Percentiles rank a stretch among this genome's conserved stretches.
These are phyloP conservation scores for Amanita muscaria DNA, from an alignment of 768 basidiomycete genomes.

Conservation along the genomic window DNA sequence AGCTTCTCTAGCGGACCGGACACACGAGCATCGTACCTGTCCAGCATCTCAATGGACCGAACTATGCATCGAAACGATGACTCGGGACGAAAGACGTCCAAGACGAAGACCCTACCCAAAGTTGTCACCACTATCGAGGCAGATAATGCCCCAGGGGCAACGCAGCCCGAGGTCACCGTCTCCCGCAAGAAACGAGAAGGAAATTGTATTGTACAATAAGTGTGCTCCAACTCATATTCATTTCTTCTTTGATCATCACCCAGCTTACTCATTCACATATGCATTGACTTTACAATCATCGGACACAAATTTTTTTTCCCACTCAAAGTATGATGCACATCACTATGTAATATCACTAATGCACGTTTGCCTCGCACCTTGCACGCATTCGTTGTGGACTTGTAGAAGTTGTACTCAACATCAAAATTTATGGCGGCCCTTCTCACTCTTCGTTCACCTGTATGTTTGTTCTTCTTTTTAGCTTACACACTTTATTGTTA, in stretches of 20 bases:
- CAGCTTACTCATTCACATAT: neutral
- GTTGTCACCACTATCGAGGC: neutral
- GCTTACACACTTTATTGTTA: slow-evolving; percentile 8
- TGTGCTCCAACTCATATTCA: slow-evolving; percentile 7
- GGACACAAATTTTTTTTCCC: too few species aligned
- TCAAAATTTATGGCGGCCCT: too few species aligned
- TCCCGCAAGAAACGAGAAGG: slow-evolving; percentile 31
- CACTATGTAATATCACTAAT: neutral
- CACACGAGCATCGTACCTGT: slow-evolving; percentile 11
- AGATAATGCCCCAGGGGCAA: slow-evolving; percentile 26
- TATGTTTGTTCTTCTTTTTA: too few species aligned
- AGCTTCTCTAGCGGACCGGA: slow-evolving; percentile 29
- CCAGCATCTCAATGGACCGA: slow-evolving; percentile 9
- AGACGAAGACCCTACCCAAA: slow-evolving; percentile 23
- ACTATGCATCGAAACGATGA: neutral
- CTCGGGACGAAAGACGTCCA: slow-evolving; percentile 18
- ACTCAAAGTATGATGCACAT: too few species aligned
- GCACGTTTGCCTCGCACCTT: neutral
- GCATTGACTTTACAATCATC: neutral
- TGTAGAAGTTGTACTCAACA: too few species aligned
- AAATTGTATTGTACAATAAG: slow-evolving; percentile 42
- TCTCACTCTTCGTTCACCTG: too few species aligned
- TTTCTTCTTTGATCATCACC: slow-evolving; percentile 5
- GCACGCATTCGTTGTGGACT: neutral
- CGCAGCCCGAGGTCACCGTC: slow-evolving; percentile 23